Conservation (phyloP, 2,329 filamentous ascomycete species). For the Simplicillium sp. region DNA sequence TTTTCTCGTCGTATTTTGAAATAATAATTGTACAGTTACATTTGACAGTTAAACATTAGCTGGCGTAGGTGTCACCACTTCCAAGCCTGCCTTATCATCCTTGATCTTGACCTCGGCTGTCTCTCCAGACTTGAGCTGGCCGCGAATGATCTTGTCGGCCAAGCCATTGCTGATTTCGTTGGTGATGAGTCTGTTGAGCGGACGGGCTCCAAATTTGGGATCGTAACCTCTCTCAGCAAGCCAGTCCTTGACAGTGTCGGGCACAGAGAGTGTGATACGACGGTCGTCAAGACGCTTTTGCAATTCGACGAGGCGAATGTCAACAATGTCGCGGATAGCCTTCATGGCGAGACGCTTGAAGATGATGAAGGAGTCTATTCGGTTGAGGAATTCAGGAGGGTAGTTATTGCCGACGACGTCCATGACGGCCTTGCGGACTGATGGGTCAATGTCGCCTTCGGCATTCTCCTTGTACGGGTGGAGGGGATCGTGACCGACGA, state of each 20-base stretch:
- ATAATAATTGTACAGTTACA: conserved; percentile 6
- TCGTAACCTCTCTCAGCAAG: conserved; percentile 85
- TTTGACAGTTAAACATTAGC: conserved; percentile 1
- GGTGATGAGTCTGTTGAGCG: conserved; percentile 81
- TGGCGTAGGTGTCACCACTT: conserved; percentile 25
- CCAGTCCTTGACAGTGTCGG: conserved; percentile 69
- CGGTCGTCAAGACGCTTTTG: conserved; percentile 76
- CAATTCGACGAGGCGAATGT: conserved; percentile 80
- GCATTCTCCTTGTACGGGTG: conserved; percentile 53
- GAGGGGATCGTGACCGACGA: conserved; percentile 64
- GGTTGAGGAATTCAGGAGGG: conserved; percentile 90
- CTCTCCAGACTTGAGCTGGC: conserved; percentile 68
- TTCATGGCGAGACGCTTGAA: conserved; percentile 76
- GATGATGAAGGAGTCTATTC: conserved; percentile 93
- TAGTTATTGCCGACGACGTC: conserved; percentile 69
- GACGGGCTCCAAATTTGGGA: conserved; percentile 81
- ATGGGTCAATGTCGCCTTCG: conserved; percentile 61
- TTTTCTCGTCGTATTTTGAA: too few species aligned
- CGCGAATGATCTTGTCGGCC: conserved; percentile 86
- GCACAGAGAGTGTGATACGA: conserved; percentile 67
- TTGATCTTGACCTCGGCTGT: conserved; percentile 61
- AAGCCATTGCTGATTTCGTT: conserved; percentile 83
- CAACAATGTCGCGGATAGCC: conserved; percentile 84
- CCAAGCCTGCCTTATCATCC: conserved; percentile 48
- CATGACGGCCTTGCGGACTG: conserved; percentile 74